Evolutionary conservation across 805 yeast genomes (phyloP).

Genomic region (Lachancea dasiensis): DNA sequence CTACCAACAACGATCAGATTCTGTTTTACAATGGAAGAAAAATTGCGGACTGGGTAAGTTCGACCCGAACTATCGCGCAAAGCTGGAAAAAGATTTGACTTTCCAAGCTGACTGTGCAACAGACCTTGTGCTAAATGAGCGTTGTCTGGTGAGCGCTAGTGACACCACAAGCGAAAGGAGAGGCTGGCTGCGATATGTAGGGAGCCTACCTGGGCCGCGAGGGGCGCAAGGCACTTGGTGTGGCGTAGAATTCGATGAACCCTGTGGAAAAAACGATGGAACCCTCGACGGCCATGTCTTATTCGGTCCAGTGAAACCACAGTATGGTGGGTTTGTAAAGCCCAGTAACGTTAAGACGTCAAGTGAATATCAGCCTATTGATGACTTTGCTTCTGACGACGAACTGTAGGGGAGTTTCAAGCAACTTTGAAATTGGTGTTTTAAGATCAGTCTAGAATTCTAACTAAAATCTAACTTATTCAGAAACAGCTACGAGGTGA

Average conservation of each 20-base stretch:
- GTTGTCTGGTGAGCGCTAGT: constrained; percentile 42
- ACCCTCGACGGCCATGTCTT: constrained; percentile 52
- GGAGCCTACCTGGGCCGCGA: constrained; percentile 52
- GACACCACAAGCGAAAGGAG: constrained; percentile 37
- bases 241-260: constrained; percentile 81
- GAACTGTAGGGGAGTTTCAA: constrained; percentile 30
- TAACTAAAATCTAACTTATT: no score
- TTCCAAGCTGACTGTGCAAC: constrained; percentile 31
- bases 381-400: constrained; percentile 41
- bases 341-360: constrained; percentile 68
- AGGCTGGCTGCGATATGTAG: constrained; percentile 69
- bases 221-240: constrained; percentile 54
- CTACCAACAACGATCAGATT: constrained; percentile 49
- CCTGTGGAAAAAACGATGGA: constrained; percentile 85
- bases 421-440: no score
- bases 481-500: no score
- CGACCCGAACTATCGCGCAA: constrained; percentile 43
- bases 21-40: constrained; percentile 76
- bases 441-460: no score
- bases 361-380: constrained; percentile 39
- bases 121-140: constrained; percentile 40
- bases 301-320: constrained; percentile 47
- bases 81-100: constrained; percentile 24
- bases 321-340: constrained; percentile 73
- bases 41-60: constrained; percentile 65